phyloP scores from a whole-genome alignment of 2,329 filamentous ascomycete species.

The Neopestalotiopsis sp. region DNA sequence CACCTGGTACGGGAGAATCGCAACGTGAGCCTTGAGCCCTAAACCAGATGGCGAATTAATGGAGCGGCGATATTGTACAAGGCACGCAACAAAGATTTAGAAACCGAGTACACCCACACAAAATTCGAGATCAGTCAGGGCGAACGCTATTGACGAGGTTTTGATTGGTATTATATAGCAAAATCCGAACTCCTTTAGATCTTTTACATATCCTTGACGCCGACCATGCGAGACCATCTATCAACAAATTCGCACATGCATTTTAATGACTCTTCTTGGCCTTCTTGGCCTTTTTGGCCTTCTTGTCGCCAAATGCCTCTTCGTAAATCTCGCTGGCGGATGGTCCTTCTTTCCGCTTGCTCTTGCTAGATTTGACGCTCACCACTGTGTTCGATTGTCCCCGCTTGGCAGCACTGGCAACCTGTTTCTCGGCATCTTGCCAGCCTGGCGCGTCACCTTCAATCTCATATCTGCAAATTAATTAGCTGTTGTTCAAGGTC shows the following conservation, averaged over 20 bases:
- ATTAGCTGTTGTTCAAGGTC: conserved; percentile 2
- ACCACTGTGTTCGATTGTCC: conserved; percentile 69
- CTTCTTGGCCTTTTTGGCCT: conserved; percentile 56
- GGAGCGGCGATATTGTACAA: background rate
- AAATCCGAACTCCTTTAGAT: conserved; percentile 7
- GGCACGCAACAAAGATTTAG: background rate
- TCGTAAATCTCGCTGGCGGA: conserved; percentile 69
- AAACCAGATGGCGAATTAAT: background rate
- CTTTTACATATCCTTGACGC: conserved; percentile 17
- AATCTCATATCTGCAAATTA: conserved; percentile 64
- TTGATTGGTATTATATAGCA: conserved; percentile 9
- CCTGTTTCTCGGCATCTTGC: conserved; percentile 77
- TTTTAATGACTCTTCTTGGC: conserved; percentile 50
- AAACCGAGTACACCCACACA: no score
- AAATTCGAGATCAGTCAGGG: background rate
- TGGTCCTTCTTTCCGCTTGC: conserved; percentile 73
- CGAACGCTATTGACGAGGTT: background rate
- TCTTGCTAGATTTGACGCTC: conserved; percentile 79
- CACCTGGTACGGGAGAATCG: conserved; percentile 10
- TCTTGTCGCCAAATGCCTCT: conserved; percentile 59
- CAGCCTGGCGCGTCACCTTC: conserved; percentile 66
- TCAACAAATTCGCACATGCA: conserved; percentile 14
- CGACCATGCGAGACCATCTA: conserved; percentile 19
- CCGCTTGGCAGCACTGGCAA: conserved; percentile 61
- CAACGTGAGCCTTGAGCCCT: background rate